Evolutionary conservation across 805 yeast species (phyloP).

Genomic region (Kodamaea leandrae): DNA sequence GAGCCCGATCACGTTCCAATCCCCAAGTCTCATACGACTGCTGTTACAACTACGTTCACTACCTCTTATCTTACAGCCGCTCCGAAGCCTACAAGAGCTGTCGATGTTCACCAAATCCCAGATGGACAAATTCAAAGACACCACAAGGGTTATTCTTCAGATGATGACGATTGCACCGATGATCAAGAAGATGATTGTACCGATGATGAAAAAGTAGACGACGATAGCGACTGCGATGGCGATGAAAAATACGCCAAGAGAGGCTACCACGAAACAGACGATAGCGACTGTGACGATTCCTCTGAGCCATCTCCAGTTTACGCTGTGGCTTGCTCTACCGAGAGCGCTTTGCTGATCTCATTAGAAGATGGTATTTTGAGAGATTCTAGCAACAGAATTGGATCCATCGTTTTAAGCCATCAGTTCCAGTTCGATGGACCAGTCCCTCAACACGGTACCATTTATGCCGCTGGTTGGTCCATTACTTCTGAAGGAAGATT

Average conservation of each 20-base stretch:
- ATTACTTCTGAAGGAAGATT: conserved; percentile 32
- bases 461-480: conserved; percentile 41
- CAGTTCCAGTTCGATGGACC: conserved; percentile 45
- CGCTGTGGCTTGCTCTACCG: conserved; percentile 28
- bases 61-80: conserved; percentile 19
- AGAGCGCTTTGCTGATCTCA: conserved; percentile 27
- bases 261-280: conserved; percentile 7
- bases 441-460: conserved; percentile 36
- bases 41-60: conserved; percentile 6
- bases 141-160: background rate
- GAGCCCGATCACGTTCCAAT: conserved; percentile 17
- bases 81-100: conserved; percentile 23
- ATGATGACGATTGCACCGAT: background rate
- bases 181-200: conserved; percentile 3
- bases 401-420: conserved; percentile 35
- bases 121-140: conserved; percentile 32
- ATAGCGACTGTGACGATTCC: background rate
- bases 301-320: conserved; percentile 23
- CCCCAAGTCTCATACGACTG: conserved; percentile 10
- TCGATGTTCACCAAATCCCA: conserved; percentile 23
- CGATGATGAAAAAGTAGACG: conserved; percentile 2
- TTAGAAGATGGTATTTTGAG: conserved; percentile 30
- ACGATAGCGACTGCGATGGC: conserved; percentile 1
- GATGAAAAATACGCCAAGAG: conserved; percentile 5
- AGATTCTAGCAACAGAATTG: conserved; percentile 33